A percentile compares a stretch with the other conserved stretches of the same genome.
Conservation (phyloP, 1,139 yeast species). For the Blastobotrys capitulatus region DNA sequence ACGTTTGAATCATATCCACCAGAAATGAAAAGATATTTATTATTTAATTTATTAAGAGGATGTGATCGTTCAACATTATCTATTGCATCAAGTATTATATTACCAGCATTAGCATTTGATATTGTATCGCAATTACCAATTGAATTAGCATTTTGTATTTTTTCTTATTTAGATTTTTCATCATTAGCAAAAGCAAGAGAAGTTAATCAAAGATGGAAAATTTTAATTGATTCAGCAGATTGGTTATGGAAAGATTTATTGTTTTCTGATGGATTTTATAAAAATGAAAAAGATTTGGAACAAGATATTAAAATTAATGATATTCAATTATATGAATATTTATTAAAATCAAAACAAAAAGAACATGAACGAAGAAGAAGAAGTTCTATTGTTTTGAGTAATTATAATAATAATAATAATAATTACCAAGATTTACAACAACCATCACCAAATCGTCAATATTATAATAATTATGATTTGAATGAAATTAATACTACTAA, state of each 20-base stretch:
- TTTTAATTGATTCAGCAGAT: conserved; percentile 52
- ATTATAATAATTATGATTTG: background rate
- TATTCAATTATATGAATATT: background rate
- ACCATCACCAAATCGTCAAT: background rate
- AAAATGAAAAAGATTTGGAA: background rate
- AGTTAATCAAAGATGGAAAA: conserved; percentile 69
- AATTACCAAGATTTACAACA: too few species aligned
- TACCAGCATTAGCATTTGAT: conserved; percentile 64
- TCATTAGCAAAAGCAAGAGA: conserved; percentile 58
- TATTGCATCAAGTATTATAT: conserved; percentile 54
- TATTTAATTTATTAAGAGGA: conserved; percentile 60
- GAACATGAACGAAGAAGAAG: too few species aligned
- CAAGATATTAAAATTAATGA: background rate
- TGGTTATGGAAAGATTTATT: conserved; percentile 36
- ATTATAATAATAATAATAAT: too few species aligned
- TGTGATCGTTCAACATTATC: conserved; percentile 67
- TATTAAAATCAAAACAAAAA: background rate
- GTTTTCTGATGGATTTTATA: conserved; percentile 23
- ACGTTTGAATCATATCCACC: conserved; percentile 34
- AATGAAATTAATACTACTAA: background rate
- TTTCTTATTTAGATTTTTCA: conserved; percentile 57
- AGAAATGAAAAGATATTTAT: conserved; percentile 31
- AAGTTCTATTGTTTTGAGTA: too few species aligned
- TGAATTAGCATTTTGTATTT: conserved; percentile 68
- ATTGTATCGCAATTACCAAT: conserved; percentile 64